phyloP scores from a whole-genome alignment of 306 rosid genomes.

The Pyrus bretschneideri region DNA sequence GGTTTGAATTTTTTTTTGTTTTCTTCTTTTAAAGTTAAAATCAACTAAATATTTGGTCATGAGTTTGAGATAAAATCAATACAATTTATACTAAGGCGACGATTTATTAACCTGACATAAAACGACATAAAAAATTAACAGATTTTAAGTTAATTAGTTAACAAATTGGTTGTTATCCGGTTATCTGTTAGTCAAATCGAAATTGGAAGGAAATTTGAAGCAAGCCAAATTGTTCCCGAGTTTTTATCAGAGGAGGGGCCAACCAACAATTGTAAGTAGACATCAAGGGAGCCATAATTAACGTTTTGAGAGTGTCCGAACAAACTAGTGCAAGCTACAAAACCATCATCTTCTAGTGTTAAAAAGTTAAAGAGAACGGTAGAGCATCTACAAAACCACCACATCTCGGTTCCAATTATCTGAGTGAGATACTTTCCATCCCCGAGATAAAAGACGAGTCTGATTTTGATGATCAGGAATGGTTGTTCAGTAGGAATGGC shows the following conservation, averaged over 20 bases:
- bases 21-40: no score
- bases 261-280: neutral
- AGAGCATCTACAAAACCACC: neutral
- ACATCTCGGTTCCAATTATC: slow-evolving; percentile 13
- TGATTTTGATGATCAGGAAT: neutral
- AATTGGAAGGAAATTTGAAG: slow-evolving; percentile 4
- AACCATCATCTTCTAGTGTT: neutral
- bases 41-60: no score
- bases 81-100: no score
- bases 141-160: no score
- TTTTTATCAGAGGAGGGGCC: neutral
- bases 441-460: slow-evolving; percentile 5
- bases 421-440: slow-evolving; percentile 5
- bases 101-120: rapidly evolving
- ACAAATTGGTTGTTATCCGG: no score
- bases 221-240: neutral
- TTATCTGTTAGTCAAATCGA: neutral
- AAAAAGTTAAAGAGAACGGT: neutral
- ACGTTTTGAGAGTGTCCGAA: neutral
- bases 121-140: no score
- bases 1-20: no score
- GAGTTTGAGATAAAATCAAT: no score
- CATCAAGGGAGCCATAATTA: neutral
- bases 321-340: neutral
- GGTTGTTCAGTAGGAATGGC: neutral